These are phyloP conservation scores for Pezicula carpinea DNA, from an alignment of 2,329 filamentous ascomycete species.

Conservation along the genomic window DNA sequence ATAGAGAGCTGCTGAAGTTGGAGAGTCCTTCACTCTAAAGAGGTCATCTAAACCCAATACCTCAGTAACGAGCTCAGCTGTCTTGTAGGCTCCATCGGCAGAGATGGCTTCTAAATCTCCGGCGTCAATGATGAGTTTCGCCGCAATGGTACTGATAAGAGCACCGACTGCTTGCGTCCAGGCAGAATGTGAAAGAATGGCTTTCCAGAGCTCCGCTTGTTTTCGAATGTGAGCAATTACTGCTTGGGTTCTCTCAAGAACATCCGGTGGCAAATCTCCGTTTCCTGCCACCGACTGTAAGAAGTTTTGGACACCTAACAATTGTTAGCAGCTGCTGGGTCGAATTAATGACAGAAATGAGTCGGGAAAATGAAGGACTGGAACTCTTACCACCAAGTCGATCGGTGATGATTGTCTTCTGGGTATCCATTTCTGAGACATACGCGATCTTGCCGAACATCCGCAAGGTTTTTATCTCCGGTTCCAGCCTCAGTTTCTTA, in stretches of 20 bases:
- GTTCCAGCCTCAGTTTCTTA: slow-evolving; percentile 52
- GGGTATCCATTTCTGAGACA: slow-evolving; percentile 53
- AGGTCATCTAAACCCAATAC: slow-evolving; percentile 57
- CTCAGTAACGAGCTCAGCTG: slow-evolving; percentile 55
- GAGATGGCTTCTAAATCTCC: slow-evolving; percentile 54
- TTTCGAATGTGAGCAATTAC: slow-evolving; percentile 48
- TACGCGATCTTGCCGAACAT: slow-evolving; percentile 60
- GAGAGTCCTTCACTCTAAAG: slow-evolving; percentile 38
- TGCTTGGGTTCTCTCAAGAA: slow-evolving; percentile 46
- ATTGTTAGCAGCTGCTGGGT: slow-evolving; percentile 3
- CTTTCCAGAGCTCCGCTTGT: slow-evolving; percentile 52
- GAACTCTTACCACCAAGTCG: slow-evolving; percentile 45
- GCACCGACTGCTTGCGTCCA: slow-evolving; percentile 61
- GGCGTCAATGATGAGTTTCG: slow-evolving; percentile 56
- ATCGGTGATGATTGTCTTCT: slow-evolving; percentile 58
- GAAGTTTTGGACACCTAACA: slow-evolving; percentile 49
- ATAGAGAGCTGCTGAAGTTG: slow-evolving; percentile 53
- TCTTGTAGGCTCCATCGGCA: slow-evolving; percentile 56
- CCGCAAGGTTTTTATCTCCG: slow-evolving; percentile 54
- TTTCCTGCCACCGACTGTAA: slow-evolving; percentile 41
- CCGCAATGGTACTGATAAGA: slow-evolving; percentile 52
- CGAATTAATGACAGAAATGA: neutral
- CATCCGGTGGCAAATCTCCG: slow-evolving; percentile 32
- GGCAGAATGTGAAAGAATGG: slow-evolving; percentile 53
- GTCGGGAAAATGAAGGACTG: too few relatives aligned